These are phyloP conservation scores for Wickerhamomyces hampshirensis DNA, from an alignment of 805 yeast species.

Conservation along the genomic window DNA sequence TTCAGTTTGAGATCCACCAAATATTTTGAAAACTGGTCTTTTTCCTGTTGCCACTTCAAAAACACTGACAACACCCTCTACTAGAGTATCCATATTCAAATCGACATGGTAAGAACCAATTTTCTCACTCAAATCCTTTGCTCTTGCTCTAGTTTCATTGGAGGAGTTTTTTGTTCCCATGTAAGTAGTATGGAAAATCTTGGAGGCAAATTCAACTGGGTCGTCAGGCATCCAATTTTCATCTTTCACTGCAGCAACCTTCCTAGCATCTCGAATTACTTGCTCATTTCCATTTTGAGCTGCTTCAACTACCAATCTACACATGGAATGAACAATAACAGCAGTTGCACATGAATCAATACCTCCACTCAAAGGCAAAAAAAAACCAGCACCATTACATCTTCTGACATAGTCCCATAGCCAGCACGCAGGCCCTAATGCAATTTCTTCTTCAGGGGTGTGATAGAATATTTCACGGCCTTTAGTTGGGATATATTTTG, in stretches of 20 bases:
- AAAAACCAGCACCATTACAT: slow-evolving; percentile 85
- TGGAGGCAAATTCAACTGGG: slow-evolving; percentile 71
- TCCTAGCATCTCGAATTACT: slow-evolving; percentile 72
- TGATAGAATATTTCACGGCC: slow-evolving; percentile 54
- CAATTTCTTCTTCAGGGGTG: slow-evolving; percentile 92
- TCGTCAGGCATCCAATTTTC: slow-evolving; percentile 61
- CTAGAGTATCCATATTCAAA: slow-evolving; percentile 85
- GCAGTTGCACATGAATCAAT: slow-evolving; percentile 98
- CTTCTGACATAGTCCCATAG: slow-evolving; percentile 96
- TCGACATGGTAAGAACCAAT: slow-evolving; percentile 91
- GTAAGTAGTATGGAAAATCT: slow-evolving; percentile 82
- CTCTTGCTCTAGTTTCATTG: slow-evolving; percentile 75
- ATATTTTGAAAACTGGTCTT: slow-evolving; percentile 80
- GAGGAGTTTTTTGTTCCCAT: slow-evolving; percentile 98
- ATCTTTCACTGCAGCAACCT: slow-evolving; percentile 52
- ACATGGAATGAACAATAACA: slow-evolving; percentile 91
- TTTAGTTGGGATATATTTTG: slow-evolving; percentile 53
- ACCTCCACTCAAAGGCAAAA: slow-evolving; percentile 94
- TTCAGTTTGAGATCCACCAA: slow-evolving; percentile 91
- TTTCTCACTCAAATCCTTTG: slow-evolving; percentile 64
- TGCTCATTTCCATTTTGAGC: slow-evolving; percentile 61
- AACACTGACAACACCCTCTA: slow-evolving; percentile 63
- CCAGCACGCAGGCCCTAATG: slow-evolving; percentile 99
- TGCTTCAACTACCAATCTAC: slow-evolving; percentile 74
- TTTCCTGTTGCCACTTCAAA: slow-evolving; percentile 91